Base-by-base conservation (phyloP, 2,329 filamentous ascomycete genomes). In the Ophiosphaerella korrae region DNA sequence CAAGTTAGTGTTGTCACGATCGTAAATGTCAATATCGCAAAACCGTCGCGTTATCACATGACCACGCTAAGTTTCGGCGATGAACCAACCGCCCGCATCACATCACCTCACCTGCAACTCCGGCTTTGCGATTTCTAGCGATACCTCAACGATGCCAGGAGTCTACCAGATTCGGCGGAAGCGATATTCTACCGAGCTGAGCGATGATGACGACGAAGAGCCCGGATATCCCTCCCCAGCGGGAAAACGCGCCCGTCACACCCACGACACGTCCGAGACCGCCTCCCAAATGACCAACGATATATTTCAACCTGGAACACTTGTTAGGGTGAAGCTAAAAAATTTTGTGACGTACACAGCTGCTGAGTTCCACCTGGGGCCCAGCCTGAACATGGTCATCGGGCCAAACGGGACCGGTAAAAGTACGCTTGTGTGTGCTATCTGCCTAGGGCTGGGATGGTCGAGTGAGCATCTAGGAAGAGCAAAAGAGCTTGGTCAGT, bases 401-500 rank as follows among this genome's bases (percentile, higher is more conserved):
- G 94, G 94, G 0, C 94, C 94, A n/a, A 99, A 99, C 67, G 94
- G 94, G 31, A 97, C 94, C 0, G 94, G 94, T 48, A 99, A 99
- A 76, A 97, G 93, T 75, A 97, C 94, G 0, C 81, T 99, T 23
- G 93, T 99, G 37, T 99, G 94, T 75, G 94, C 94, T 38, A 96
- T 99, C 61, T 97, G 94, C 68, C 77, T 99, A 12, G 94, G 94
- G 2, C 78, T 99, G 23, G 94, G 94, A 41, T 97, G 88, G 80
- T 68, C 80, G 81, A 76, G 67, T 50, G 51, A 88, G 74, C 85
- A 92, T 64, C 82, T 99, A 13, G 94, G 93, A 13, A 87, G 94
- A 54, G 92, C 92, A 6, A 92, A 89, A 64, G 86, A 91, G 12
- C 79, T 93, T 51, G 87, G 88, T 48, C 92, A 96, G 67, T 99